Percentiles rank a stretch among this genome's conserved stretches.
Evolutionary conservation across 139 green algal species (phyloP).

Genomic region (Klebsormidium nitens): DNA sequence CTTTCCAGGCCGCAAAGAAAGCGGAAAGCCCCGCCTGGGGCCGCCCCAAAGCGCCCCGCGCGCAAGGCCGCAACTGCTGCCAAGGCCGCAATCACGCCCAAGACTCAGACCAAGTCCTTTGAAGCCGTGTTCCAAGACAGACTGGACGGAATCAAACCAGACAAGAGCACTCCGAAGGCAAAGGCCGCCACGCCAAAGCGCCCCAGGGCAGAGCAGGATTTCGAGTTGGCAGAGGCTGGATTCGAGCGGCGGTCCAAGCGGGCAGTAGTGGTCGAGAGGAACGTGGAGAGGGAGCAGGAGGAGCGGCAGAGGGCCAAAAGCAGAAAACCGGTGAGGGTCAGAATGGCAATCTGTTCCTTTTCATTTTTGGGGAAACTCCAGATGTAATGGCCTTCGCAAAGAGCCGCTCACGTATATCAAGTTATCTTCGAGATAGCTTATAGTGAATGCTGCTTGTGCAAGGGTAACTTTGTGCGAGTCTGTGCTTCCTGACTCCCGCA

Average conservation of each 20-base stretch:
- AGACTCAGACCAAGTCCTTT: conserved; percentile 5
- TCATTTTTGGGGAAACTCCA: no score
- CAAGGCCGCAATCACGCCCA: neutral
- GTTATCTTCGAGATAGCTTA: neutral
- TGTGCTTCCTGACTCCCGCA: neutral
- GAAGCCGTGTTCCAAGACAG: neutral
- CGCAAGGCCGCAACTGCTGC: neutral
- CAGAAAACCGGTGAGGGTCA: conserved; percentile 7
- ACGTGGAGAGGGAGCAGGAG: conserved; percentile 46
- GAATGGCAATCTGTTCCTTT: neutral
- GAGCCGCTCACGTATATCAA: neutral
- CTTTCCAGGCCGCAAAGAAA: no score
- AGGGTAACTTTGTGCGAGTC: neutral
- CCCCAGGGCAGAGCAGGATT: conserved; percentile 10
- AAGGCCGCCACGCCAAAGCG: neutral
- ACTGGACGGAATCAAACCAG: neutral
- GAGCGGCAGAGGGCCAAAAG: conserved; percentile 20
- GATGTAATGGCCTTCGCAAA: neutral
- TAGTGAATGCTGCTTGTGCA: neutral
- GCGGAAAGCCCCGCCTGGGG: no score
- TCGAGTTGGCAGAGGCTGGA: conserved; percentile 1
- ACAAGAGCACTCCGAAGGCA: neutral
- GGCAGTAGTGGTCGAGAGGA: conserved; percentile 43
- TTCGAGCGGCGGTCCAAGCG: conserved; percentile 53
- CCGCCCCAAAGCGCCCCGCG: no score